These are phyloP conservation scores for Aspergillus steynii DNA, from an alignment of 495 filamentous ascomycete species.

Conservation along the genomic window DNA sequence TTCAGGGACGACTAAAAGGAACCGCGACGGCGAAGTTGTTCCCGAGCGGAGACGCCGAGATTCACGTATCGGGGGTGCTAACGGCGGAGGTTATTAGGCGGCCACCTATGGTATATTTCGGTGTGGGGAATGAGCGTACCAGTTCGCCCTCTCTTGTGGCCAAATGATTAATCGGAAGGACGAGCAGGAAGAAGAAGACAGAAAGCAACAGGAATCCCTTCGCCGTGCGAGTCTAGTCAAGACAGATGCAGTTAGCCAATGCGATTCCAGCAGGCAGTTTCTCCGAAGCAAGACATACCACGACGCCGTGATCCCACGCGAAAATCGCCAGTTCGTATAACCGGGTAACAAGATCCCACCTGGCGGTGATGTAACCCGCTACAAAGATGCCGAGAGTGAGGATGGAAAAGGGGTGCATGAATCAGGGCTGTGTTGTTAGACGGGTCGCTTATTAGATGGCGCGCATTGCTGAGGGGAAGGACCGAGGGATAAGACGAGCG, in stretches of 20 bases:
- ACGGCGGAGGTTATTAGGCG: constrained; percentile 17
- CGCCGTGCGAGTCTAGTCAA: constrained; percentile 59
- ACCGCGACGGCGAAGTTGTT: constrained; percentile 90
- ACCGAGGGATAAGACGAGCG: constrained; percentile 1
- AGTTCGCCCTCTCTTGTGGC: constrained; percentile 66
- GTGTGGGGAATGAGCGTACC: constrained; percentile 44
- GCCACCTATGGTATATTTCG: not conserved
- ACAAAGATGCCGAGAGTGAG: constrained; percentile 96
- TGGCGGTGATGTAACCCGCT: constrained; percentile 97
- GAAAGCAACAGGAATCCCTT: constrained; percentile 76
- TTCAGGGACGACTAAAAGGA: constrained; percentile 74
- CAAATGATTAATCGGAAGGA: constrained; percentile 70
- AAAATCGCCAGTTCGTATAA: constrained; percentile 95
- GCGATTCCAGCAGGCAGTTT: not conserved
- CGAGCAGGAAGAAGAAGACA: constrained; percentile 72
- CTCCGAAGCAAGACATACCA: constrained; percentile 58
- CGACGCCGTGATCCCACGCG: constrained; percentile 97
- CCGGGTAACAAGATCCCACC: constrained; percentile 95
- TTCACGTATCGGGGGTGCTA: constrained; percentile 84
- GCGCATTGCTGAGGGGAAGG: constrained; percentile 33
- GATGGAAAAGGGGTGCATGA: constrained; percentile 96
- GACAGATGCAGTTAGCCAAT: constrained; percentile 3
- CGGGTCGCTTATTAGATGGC: constrained; percentile 33
- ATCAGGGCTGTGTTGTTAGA: constrained; percentile 41
- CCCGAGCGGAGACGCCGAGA: constrained; percentile 87